Evolutionary conservation across 2,329 filamentous ascomycete genomes (phyloP), one percentile per base, ranked within the genome.

Genomic region (Teratosphaeria gauchensis): DNA sequence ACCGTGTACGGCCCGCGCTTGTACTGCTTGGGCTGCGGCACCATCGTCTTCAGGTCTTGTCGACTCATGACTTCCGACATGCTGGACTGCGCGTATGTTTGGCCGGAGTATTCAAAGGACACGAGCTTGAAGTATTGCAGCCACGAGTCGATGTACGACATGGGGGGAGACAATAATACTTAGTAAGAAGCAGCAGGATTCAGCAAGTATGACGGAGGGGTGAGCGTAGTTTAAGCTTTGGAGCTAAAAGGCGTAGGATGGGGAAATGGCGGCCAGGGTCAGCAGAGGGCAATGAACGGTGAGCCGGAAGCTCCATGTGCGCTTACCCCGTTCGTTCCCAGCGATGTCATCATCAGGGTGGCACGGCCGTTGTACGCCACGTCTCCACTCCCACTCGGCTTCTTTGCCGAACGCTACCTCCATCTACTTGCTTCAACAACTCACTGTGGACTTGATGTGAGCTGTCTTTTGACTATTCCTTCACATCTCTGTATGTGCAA

Each of bases 1-100:
- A 91, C 77, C 58, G 87, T 86, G 78, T 86, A 92, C 14, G 90
- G 89, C 35, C 85, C 82, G 73, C 85, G 84, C 75, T 87, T 85
- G 67, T 74, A 72, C 54, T 69, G 64, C 68, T 72, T 74, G 56
- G 78, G 77, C 71, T 78, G 76, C 28, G 78, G 78, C 61, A 72
- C 70, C 63, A 78, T 62, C 61, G 76, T 76, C 70, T 79, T 79
- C 65, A 77, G 73, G 69, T 80, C 71, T 48, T 57, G 51, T 31
- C 48, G 42, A 48, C 46, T 35, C 55, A 57, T 57, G 19, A 57
- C 55, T 46, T 53, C 28, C 14, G 38, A 56, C 58, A 60, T 60
- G 19, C 52, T 21, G 51, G 42, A 30, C 28, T 21, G 42, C 5
- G 19, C 1, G 30, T 54, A 52, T 9, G 53, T 51, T 16, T 33